Base-by-base conservation (phyloP, 352 stramenopile species). In the Phytophthora boehmeriae region DNA sequence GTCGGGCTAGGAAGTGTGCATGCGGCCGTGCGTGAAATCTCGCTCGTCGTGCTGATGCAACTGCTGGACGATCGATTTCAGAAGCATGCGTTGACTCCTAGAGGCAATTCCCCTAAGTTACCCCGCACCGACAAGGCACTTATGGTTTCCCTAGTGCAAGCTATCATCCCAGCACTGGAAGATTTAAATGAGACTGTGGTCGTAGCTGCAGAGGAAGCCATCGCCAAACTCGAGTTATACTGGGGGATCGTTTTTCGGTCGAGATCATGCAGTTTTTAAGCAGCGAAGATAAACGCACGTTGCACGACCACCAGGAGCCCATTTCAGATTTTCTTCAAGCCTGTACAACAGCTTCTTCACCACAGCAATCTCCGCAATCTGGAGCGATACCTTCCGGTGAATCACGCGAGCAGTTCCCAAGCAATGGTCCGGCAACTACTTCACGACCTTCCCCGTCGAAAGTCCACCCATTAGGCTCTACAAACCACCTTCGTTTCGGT, bases 211-310 rank as follows among this genome's bases (percentile, higher is more conserved):
- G 83, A 93, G 53, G 83, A 90, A 68, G 55, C 66, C 5, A 68
- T 92, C 22, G 82, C 73, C 11, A 91, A 89, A 60, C 66, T 92
- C 4, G 67, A 90, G 50, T 43, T 80, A 34, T 80, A 86, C 41
- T 91, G 80, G 76, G 77, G 71, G 54, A 52, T 27, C 41, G 54
- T 0, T 82, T 88, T 23, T 47, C 48, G 16, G 66, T 57, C 11
- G 69, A 88, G 1, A 62, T 80, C 19, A 79, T 76, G 70, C 51
- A 75, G 53, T 86, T 78, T 50, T 56, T 93, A n/a, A 90, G 79
- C 45, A 66, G 41, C n/a, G 76, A 90, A 55, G 84, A 93, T 54
- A 82, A 82, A 23, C 56, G 45, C 9, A 90, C 80, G 6, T 54
- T 93, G 8, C 25, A 59, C 9, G 45, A 73, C n/a, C 82, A 92